Conservation (phyloP, 345 rosid genomes). For the Adansonia digitata region DNA sequence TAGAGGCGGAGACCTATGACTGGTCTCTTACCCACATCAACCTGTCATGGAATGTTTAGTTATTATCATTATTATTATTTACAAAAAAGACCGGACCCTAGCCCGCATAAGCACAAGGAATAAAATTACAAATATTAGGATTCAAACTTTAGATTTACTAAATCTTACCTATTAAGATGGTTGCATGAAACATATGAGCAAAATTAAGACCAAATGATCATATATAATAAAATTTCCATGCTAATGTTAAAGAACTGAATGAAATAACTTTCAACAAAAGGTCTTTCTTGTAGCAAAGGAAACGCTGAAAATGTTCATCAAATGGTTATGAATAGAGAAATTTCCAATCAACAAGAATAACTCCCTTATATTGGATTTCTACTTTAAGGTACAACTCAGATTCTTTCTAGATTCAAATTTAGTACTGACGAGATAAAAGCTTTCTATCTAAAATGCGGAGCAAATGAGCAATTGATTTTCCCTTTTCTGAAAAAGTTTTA, state of each 20-base stretch:
- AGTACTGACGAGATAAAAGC: not conserved
- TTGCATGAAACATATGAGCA: no score
- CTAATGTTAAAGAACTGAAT: not conserved
- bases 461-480: not conserved
- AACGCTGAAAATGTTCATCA: not conserved
- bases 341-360: not conserved
- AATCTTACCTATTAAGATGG: no score
- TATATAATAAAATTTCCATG: not conserved
- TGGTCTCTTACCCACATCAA: conserved; percentile 90
- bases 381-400: not conserved
- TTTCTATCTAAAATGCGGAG: not conserved
- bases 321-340: not conserved
- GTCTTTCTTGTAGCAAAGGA: not conserved
- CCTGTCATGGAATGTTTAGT: conserved; percentile 33
- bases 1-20: conserved; percentile 91
- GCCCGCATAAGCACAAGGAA: no score
- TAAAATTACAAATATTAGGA: no score
- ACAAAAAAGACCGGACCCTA: no score
- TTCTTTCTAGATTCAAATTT: not conserved
- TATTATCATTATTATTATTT: no score
- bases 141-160: no score
- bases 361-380: not conserved
- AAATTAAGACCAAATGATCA: not conserved
- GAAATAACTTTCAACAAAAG: not conserved
- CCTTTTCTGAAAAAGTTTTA: not conserved